These are phyloP conservation scores for Phylloporus sp. DNA, from an alignment of 1,284 basidiomycete genomes.

Conservation along the genomic window DNA sequence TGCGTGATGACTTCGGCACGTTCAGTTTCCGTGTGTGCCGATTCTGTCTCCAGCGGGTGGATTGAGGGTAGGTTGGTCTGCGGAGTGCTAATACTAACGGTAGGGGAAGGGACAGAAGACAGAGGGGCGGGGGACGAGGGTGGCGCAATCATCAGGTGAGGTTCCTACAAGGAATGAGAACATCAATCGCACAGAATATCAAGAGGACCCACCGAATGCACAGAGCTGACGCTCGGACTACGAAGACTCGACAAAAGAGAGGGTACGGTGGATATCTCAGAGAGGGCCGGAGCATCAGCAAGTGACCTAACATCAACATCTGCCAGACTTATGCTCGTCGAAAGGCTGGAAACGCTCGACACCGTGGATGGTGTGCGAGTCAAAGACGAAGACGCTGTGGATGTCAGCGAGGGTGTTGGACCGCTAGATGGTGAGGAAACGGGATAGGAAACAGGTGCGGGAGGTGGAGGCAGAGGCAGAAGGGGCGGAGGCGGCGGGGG, in stretches of 20 bases:
- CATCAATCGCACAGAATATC: conserved; percentile 24
- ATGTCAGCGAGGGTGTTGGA: conserved; percentile 35
- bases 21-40: conserved; percentile 38
- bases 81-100: conserved; percentile 70
- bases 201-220: conserved; percentile 42
- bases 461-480: background rate
- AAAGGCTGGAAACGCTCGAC: conserved; percentile 49
- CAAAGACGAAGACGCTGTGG: conserved; percentile 44
- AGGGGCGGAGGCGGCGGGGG: conserved; percentile 2
- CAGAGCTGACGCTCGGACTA: conserved; percentile 34
- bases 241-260: conserved; percentile 56
- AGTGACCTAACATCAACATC: conserved; percentile 44
- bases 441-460: conserved; percentile 12
- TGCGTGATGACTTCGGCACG: conserved; percentile 56
- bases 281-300: conserved; percentile 34
- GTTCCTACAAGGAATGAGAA: conserved; percentile 25
- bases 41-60: conserved; percentile 61
- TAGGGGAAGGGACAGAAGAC: conserved; percentile 51
- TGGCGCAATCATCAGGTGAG: conserved; percentile 43
- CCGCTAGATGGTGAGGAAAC: conserved; percentile 40
- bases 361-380: conserved; percentile 48
- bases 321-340: conserved; percentile 41
- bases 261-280: conserved; percentile 57
- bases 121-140: conserved; percentile 42
- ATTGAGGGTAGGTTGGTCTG: conserved; percentile 67